phyloP scores from a whole-genome alignment of 2,329 filamentous ascomycete genomes.

The Hymenotorrendiella dingleyae region DNA sequence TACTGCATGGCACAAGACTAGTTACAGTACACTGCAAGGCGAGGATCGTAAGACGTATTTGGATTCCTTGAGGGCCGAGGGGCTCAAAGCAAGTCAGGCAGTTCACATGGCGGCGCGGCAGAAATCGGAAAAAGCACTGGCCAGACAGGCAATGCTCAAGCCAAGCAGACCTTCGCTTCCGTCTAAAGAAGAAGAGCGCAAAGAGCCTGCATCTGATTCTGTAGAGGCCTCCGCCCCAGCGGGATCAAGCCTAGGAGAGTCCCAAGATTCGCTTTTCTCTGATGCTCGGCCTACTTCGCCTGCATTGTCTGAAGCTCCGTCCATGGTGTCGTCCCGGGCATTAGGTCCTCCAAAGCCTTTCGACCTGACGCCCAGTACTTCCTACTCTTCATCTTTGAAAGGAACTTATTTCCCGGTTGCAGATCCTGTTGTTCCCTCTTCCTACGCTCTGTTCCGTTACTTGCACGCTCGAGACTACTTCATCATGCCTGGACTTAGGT shows the following conservation, averaged over 20 bases:
- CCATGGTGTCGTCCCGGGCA: slow-evolving; percentile 1
- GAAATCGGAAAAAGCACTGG: slow-evolving; percentile 22
- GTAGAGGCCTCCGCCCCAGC: not conserved
- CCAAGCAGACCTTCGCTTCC: slow-evolving; percentile 9
- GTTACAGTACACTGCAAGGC: slow-evolving; percentile 52
- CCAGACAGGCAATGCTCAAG: slow-evolving; percentile 23
- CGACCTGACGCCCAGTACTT: slow-evolving; percentile 40
- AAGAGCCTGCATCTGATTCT: slow-evolving; percentile 1
- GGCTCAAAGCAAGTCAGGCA: slow-evolving; percentile 43
- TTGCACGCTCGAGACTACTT: slow-evolving; percentile 77
- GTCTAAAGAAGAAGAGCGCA: slow-evolving; percentile 7
- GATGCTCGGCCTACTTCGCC: slow-evolving; percentile 33
- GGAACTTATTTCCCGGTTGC: slow-evolving; percentile 19
- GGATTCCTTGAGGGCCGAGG: slow-evolving; percentile 40
- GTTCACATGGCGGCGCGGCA: slow-evolving; percentile 24
- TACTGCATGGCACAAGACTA: slow-evolving; percentile 59
- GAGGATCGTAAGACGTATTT: slow-evolving; percentile 58
- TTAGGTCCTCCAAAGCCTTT: slow-evolving; percentile 12
- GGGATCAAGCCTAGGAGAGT: slow-evolving; percentile 2
- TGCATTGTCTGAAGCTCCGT: slow-evolving; percentile 21
- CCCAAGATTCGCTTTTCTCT: slow-evolving; percentile 18
- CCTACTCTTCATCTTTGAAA: slow-evolving; percentile 32
- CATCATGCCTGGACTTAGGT: slow-evolving; percentile 85
- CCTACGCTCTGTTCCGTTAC: slow-evolving; percentile 73
- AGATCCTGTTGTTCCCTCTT: slow-evolving; percentile 39